These are phyloP conservation scores for Chaetomium strumarium DNA, from an alignment of 2,329 filamentous ascomycete genomes.

Conservation along the genomic window DNA sequence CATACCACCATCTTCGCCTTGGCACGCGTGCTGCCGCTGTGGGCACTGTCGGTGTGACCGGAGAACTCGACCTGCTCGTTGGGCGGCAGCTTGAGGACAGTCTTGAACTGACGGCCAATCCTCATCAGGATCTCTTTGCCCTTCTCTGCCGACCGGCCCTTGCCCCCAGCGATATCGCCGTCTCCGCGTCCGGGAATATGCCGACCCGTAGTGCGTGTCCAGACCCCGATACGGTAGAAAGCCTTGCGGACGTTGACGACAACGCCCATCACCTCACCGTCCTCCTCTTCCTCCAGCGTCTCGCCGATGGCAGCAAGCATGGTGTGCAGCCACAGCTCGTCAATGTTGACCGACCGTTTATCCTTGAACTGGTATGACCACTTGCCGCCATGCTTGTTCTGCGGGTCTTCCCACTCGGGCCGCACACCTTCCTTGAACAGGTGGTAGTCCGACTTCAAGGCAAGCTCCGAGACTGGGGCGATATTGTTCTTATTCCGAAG, in stretches of 20 bases:
- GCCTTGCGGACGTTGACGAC: conserved; percentile 98
- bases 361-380: conserved; percentile 99
- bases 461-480: conserved; percentile 87
- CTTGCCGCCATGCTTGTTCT: conserved; percentile 99
- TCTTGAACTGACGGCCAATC: conserved; percentile 90
- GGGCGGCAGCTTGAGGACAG: conserved; percentile 72
- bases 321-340: conserved; percentile 93
- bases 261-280: conserved; percentile 98
- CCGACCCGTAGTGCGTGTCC: conserved; percentile 93
- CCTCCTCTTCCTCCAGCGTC: conserved; percentile 89
- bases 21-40: conserved; percentile 87
- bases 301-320: conserved; percentile 97
- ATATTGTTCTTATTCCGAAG: conserved; percentile 80
- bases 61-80: conserved; percentile 87
- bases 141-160: conserved; percentile 73
- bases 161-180: conserved; percentile 65
- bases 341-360: conserved; percentile 84
- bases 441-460: conserved; percentile 98
- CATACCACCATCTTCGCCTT: conserved; percentile 91
- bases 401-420: conserved; percentile 95
- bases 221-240: conserved; percentile 95
- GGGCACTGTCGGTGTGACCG: conserved; percentile 89
- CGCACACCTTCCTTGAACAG: conserved; percentile 97
- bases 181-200: conserved; percentile 69
- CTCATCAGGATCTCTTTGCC: conserved; percentile 76